Evolutionary conservation across 2,329 filamentous ascomycete species (phyloP), one percentile per base, ranked within the genome.

Genomic region (Alternaria tenuissima): DNA sequence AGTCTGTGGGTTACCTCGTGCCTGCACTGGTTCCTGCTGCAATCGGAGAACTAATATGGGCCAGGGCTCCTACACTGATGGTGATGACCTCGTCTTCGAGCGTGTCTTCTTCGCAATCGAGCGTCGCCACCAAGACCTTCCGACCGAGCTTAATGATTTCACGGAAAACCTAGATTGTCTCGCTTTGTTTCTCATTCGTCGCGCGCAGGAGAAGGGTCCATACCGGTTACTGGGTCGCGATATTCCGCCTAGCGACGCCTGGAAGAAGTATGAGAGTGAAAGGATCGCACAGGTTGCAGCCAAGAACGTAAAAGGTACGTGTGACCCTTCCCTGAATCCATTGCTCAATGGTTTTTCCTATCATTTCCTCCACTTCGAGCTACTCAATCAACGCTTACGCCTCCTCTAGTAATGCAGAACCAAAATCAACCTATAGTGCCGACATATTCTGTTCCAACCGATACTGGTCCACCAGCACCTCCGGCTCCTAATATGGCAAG

Each of bases 141-240:
- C 39, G 3, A 55, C 57, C 4, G 63, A 64, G 5, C 52, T 59
- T 6, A 46, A 46, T 7, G 5, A 41, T 3, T 20, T 64, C 1
- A 63, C 61, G 7, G 54, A 61, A 7, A 51, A 64, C 22, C 44
- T 66, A 5, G 63, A 62, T 28, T 36, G 49, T 4, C 49, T 65
- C 6, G 63, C 65, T 3, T 39, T 47, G 14, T 62, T 57, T 18
- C 47, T 67, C 6, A 62, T 67, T 16, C 59, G 59, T 9, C 46
- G 63, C 44, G 63, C 61, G 14, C 65, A 66, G 24, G 18, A 63
- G 1, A 66, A 62, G n/a, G 65, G 63, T 5, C 59, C 61, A 7
- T 66, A 55, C 26, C 59, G 64, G 47, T 38, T 67, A 16, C 34
- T 62, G n/a, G 55, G 38, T 16, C 52, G 65, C 12, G 32, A 30